Evolutionary conservation across 1,139 yeast genomes (phyloP).

Genomic region (Candida anutae): DNA sequence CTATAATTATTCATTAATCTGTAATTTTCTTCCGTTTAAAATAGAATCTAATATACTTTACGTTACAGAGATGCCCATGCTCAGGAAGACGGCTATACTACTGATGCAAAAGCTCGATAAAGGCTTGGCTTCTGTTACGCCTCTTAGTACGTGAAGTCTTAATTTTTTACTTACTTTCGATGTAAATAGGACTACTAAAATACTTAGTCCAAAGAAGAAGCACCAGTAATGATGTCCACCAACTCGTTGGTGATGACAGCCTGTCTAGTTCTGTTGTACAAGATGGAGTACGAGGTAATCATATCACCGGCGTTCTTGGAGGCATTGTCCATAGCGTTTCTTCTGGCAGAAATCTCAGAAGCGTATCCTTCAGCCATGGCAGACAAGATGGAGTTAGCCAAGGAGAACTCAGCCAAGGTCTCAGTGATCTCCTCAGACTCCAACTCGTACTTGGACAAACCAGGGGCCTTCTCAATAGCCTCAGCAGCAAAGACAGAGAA

Average conservation of each 20-base stretch:
- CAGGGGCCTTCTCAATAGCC: constrained; percentile 80
- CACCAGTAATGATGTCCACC: constrained; percentile 99
- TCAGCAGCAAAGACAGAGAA: constrained; percentile 62
- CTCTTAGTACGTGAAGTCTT: not conserved
- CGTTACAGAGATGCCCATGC: constrained; percentile 2
- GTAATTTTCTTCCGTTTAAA: not conserved
- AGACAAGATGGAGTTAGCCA: constrained; percentile 83
- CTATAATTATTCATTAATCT: constrained; percentile 1
- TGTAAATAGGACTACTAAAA: not conserved
- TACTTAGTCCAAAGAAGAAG: constrained; percentile 87
- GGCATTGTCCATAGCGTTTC: constrained; percentile 99
- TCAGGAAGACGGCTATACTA: too few relatives aligned
- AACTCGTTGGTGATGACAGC: constrained; percentile 99
- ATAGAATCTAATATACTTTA: constrained; percentile 5
- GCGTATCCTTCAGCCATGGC: constrained; percentile 99
- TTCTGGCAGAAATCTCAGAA: constrained; percentile 95
- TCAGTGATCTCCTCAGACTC: constrained; percentile 64
- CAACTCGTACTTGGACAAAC: constrained; percentile 73
- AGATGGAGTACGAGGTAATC: constrained; percentile 92
- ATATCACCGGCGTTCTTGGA: constrained; percentile 99
- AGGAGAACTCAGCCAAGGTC: constrained; percentile 74
- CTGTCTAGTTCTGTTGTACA: constrained; percentile 99
- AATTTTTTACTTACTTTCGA: not conserved
- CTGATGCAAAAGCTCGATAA: too few relatives aligned
- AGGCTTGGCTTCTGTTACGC: too few relatives aligned